A percentile compares a stretch with the other conserved stretches of the same genome.
Conservation (phyloP, 352 stramenopile genomes). For the Pythium angustatum region DNA sequence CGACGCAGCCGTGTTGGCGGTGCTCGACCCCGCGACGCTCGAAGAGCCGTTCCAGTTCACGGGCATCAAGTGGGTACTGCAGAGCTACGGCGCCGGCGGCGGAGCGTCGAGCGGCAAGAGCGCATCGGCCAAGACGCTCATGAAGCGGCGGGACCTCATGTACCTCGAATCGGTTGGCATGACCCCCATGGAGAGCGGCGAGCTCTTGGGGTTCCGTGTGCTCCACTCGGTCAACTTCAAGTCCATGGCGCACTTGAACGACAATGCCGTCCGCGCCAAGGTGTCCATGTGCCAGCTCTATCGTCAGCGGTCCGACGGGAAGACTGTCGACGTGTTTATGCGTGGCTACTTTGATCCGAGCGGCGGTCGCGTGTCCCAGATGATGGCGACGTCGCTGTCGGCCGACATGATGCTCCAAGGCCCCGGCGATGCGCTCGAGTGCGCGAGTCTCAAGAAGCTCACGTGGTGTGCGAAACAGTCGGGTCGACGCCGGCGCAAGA, state of each 20-base stretch:
- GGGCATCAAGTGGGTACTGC: constrained; percentile 56
- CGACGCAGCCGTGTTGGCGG: constrained; percentile 46
- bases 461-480: constrained; percentile 48
- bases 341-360: constrained; percentile 57
- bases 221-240: constrained; percentile 67
- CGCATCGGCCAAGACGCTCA: constrained; percentile 28
- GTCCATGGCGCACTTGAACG: constrained; percentile 42
- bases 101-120: constrained; percentile 17
- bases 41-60: constrained; percentile 59
- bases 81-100: constrained; percentile 34
- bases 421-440: constrained; percentile 42
- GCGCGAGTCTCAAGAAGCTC: constrained; percentile 64
- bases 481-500: constrained; percentile 31
- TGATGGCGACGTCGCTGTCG: constrained; percentile 48
- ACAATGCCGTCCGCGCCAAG: constrained; percentile 48
- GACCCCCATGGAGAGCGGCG: constrained; percentile 33
- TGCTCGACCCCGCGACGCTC: constrained; percentile 36
- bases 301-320: constrained; percentile 36
- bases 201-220: constrained; percentile 58
- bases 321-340: constrained; percentile 53
- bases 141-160: constrained; percentile 54
- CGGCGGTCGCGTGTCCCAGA: constrained; percentile 37
- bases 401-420: constrained; percentile 46
- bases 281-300: constrained; percentile 51
- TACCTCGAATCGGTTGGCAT: constrained; percentile 58